Evolutionary conservation across 768 basidiomycete species (phyloP), one percentile per base, ranked within the genome.

Genomic region (Boletus subparvulus): DNA sequence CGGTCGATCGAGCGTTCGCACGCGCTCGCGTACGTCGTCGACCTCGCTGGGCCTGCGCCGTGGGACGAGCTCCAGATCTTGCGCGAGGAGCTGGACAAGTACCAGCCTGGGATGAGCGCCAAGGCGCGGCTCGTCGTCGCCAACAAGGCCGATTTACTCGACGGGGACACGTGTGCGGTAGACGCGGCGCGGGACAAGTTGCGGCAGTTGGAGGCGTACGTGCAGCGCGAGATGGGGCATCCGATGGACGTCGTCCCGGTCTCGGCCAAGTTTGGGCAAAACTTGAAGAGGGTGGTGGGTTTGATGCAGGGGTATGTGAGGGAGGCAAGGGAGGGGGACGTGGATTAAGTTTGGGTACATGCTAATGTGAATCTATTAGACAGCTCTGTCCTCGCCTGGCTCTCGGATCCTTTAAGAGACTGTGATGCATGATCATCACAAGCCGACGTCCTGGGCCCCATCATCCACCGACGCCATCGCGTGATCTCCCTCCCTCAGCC

Each of bases 71-170:
- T 98, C 26, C 65, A 73, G 5, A 78, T 88, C 12, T 76, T 98
- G 13, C 77, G 81, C 21, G 82, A 86, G n/a, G 96, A 98, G 73
- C 75, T 98, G 30, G 91, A 94, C 65, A 83, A 81, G 64, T 89
- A 90, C 69, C 84, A 90, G 67, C 77, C 80, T 3, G 92, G 88
- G 14, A 84, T 98, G 81, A 89, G 88, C 66, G 65, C 72, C 19
- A 85, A 89, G 66, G 88, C 85, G 21, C 79, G 87, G 26, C 79
- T 97, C 68, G 90, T 99, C 40, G 77, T 98, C 17, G 90, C 92
- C 28, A 99, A 98, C 78, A 99, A 99, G 72, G 97, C 94, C 0
- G 97, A 99, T 74, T 69, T 92, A 33, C 80, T 96, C 3, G 77
- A 77, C 11, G 79, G 75, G 12, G 77, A 79, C 30, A 70, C 73